These are phyloP conservation scores for Exophiala lecanii-corni DNA, from an alignment of 2,329 filamentous ascomycete genomes.

Conservation along the genomic window DNA sequence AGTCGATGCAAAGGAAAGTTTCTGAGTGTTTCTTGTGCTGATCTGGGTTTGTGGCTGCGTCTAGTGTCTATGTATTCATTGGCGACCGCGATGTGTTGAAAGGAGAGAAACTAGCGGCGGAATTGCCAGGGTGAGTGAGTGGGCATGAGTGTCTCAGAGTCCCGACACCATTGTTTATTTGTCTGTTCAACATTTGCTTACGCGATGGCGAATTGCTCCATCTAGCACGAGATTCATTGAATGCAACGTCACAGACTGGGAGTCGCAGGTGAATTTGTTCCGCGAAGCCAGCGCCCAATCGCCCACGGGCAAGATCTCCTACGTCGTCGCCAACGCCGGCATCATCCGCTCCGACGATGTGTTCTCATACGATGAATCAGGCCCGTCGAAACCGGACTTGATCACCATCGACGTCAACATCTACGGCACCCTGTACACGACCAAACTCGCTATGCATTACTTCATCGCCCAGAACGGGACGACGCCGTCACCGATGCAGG, in stretches of 20 bases:
- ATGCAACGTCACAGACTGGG: conserved; percentile 32
- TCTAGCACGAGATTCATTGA: conserved; percentile 31
- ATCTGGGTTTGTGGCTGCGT: too few relatives aligned
- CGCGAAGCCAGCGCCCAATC: conserved; percentile 27
- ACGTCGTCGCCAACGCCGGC: conserved; percentile 34
- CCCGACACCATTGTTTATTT: too few relatives aligned
- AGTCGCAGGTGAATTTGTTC: conserved; percentile 32
- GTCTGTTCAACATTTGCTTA: too few relatives aligned
- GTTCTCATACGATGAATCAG: conserved; percentile 22
- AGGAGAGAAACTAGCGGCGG: conserved; percentile 25
- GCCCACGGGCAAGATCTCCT: conserved; percentile 28
- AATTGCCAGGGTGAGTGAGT: conserved; percentile 27
- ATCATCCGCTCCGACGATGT: conserved; percentile 30
- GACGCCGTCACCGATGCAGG: conserved; percentile 20
- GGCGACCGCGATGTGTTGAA: conserved; percentile 23
- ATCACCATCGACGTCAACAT: conserved; percentile 34
- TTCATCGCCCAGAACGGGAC: conserved; percentile 32
- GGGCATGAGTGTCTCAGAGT: too few relatives aligned
- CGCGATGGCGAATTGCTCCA: too few relatives aligned
- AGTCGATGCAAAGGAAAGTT: too few relatives aligned
- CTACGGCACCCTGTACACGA: conserved; percentile 40
- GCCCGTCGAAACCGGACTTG: conserved; percentile 32
- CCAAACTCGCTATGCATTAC: conserved; percentile 45
- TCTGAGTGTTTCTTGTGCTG: too few relatives aligned
- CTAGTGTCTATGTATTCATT: conserved; percentile 9